phyloP scores from a whole-genome alignment of 1,139 yeast species.

The Suhomyces taliae region DNA sequence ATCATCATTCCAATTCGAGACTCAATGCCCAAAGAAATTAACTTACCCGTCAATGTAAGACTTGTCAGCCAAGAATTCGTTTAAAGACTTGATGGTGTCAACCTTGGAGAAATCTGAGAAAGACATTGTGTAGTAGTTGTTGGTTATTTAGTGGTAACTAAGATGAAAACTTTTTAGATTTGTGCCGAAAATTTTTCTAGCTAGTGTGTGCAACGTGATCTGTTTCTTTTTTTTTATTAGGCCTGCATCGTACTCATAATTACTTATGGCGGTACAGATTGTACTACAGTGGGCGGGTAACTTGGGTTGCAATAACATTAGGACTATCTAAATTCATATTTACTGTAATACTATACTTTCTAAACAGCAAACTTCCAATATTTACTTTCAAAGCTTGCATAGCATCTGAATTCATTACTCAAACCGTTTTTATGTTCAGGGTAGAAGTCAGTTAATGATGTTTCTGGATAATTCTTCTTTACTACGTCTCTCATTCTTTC shows the following conservation, averaged over 20 bases:
- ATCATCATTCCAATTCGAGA: slow-evolving; percentile 55
- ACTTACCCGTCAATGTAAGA: slow-evolving; percentile 93
- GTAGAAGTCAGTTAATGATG: slow-evolving; percentile 59
- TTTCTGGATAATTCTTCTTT: slow-evolving; percentile 60
- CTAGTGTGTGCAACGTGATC: slow-evolving; percentile 10
- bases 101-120: slow-evolving; percentile 77
- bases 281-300: background rate
- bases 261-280: background rate
- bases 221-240: slow-evolving; percentile 6
- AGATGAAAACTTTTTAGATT: slow-evolving; percentile 6
- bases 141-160: slow-evolving; percentile 1
- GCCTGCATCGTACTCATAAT: slow-evolving; percentile 5
- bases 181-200: slow-evolving; percentile 8
- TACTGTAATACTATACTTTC: background rate
- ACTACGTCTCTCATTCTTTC: slow-evolving; percentile 77
- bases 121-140: slow-evolving; percentile 49
- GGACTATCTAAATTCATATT: background rate
- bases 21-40: slow-evolving; percentile 14
- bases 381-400: slow-evolving; percentile 65
- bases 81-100: slow-evolving; percentile 81
- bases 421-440: slow-evolving; percentile 86
- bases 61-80: slow-evolving; percentile 86
- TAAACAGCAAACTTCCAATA: slow-evolving; percentile 31
- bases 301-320: background rate
- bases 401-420: slow-evolving; percentile 85